Conservation (phyloP, 2,329 filamentous ascomycete genomes). For the Daldinia sp. region DNA sequence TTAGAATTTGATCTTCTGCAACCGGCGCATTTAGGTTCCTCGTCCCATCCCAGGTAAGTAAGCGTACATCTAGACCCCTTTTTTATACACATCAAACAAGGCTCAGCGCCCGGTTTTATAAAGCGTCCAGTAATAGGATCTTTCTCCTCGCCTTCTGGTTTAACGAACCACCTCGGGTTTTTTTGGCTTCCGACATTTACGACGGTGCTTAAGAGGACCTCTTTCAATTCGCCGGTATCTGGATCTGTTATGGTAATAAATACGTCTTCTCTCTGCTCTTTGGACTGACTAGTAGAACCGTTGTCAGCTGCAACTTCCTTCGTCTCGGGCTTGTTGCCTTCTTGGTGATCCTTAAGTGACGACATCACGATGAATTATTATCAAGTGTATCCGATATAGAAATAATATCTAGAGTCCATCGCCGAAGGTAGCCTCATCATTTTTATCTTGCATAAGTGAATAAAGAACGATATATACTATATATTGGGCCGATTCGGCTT, state of each 20-base stretch:
- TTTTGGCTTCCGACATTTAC: background rate
- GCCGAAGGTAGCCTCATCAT: no score
- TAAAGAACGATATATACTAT: slow-evolving; percentile 6
- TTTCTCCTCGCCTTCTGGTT: no score
- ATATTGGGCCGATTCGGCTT: background rate
- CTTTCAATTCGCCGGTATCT: background rate
- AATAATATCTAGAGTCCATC: background rate
- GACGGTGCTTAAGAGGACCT: background rate
- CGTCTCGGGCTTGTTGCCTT: background rate
- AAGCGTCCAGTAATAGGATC: slow-evolving; percentile 35
- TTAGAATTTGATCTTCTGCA: slow-evolving; percentile 31
- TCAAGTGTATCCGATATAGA: background rate
- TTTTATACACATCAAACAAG: slow-evolving; percentile 39
- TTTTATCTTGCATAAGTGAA: slow-evolving; percentile 7
- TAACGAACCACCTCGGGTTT: no score
- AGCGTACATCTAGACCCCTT: slow-evolving; percentile 42
- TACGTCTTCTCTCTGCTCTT: background rate
- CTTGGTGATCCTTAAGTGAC: background rate
- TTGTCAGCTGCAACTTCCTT: background rate
- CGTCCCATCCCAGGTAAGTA: slow-evolving; percentile 29
- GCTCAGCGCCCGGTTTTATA: slow-evolving; percentile 22
- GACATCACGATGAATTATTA: background rate
- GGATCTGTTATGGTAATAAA: background rate
- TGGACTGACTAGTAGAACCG: background rate
- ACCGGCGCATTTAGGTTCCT: slow-evolving; percentile 33